These are phyloP conservation scores for Gentiana dahurica DNA, from an alignment of 257 asterid genomes.

Conservation along the genomic window DNA sequence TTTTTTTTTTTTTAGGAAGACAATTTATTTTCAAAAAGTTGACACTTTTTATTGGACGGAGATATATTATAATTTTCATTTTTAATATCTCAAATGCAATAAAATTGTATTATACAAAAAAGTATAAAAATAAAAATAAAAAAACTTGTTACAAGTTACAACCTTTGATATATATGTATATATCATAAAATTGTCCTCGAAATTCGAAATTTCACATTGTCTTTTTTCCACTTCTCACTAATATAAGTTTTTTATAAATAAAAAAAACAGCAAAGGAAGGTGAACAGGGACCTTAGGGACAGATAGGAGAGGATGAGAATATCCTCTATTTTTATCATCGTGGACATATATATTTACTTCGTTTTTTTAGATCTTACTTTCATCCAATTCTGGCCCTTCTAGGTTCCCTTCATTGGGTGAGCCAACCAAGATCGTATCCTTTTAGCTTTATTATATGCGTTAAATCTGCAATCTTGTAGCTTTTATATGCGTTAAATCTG, in stretches of 20 bases:
- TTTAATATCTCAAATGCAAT: too few species aligned
- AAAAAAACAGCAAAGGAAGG: conserved; percentile 9
- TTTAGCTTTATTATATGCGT: background rate
- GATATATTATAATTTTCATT: too few species aligned
- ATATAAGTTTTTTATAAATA: conserved; percentile 13
- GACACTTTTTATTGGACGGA: too few species aligned
- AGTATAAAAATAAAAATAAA: conserved; percentile 35
- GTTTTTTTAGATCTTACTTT: conserved; percentile 65
- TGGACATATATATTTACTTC: conserved; percentile 31
- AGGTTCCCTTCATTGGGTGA: conserved; percentile 30
- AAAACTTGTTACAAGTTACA: too few species aligned
- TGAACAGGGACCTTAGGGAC: background rate
- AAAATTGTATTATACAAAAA: conserved; percentile 10
- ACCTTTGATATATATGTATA: too few species aligned
- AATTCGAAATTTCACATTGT: too few species aligned
- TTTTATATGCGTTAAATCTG: background rate
- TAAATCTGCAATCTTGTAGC: conserved; percentile 3
- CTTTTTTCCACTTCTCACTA: too few species aligned
- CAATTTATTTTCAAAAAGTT: too few species aligned
- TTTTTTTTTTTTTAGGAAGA: too few species aligned
- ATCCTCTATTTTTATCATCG: conserved; percentile 52
- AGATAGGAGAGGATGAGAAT: conserved; percentile 16
- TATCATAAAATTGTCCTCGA: too few species aligned
- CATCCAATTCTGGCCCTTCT: conserved; percentile 22
- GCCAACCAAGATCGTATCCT: conserved; percentile 6